Evolutionary conservation across 148 eudicot species (phyloP).

Genomic region (Persicaria tinctoria): DNA sequence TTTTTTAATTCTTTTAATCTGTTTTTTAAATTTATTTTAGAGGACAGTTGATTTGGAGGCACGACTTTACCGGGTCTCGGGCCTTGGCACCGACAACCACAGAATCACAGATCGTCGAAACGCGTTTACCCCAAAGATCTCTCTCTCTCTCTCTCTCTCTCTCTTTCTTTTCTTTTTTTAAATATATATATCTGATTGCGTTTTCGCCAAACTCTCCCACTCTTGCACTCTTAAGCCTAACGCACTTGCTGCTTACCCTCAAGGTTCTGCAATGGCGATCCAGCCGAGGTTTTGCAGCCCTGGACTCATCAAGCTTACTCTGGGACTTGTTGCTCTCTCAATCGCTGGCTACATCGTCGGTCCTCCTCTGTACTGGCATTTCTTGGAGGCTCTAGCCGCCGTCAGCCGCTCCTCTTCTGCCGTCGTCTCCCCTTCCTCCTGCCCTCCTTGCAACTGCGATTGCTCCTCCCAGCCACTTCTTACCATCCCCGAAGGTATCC

Average conservation of each 20-base stretch:
- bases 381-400: constrained; percentile 30
- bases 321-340: constrained; percentile 25
- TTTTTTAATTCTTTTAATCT: background rate
- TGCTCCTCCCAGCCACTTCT: constrained; percentile 33
- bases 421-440: constrained; percentile 19
- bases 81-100: background rate
- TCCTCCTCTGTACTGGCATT: constrained; percentile 48
- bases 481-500: constrained; percentile 40
- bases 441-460: constrained; percentile 49
- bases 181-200: background rate
- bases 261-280: constrained; percentile 13
- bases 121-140: background rate
- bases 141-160: background rate
- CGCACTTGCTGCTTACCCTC: background rate
- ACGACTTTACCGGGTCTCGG: background rate
- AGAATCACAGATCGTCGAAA: background rate
- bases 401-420: constrained; percentile 21
- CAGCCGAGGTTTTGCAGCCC: constrained; percentile 28
- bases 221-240: background rate
- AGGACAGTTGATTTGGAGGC: too few relatives aligned
- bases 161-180: background rate
- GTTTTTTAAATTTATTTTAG: background rate
- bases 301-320: constrained; percentile 22
- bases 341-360: constrained; percentile 40
- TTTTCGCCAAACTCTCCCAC: constrained; percentile 9